Conservation (phyloP, 129 eudicot genomes). For the Flaveria bidentis region DNA sequence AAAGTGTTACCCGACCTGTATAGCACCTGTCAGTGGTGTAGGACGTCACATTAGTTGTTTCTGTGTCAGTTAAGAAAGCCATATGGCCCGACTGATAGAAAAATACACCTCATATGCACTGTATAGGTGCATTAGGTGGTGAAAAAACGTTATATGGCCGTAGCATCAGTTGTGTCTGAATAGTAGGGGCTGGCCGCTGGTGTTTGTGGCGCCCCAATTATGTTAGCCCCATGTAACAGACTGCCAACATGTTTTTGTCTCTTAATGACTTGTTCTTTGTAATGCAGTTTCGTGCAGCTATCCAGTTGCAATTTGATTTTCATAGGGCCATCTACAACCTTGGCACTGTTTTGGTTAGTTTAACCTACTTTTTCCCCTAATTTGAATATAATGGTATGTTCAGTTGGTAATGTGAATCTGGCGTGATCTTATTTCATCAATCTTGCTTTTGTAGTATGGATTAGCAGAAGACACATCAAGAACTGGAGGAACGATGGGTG, state of each 20-base stretch:
- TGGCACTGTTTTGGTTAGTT: conserved; percentile 93
- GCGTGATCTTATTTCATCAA: conserved; percentile 7
- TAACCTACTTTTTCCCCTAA: background rate
- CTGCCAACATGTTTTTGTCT: background rate
- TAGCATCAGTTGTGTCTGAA: no score
- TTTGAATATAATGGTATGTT: conserved; percentile 9
- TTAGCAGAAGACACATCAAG: conserved; percentile 96
- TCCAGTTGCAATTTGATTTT: conserved; percentile 91
- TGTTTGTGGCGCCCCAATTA: no score
- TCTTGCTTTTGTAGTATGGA: conserved; percentile 65
- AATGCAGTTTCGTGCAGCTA: conserved; percentile 91
- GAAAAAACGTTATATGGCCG: no score
- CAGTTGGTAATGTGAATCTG: background rate
- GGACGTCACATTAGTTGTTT: no score
- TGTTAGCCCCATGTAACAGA: background rate
- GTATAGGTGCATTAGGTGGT: no score
- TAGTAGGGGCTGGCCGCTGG: no score
- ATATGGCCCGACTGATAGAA: no score
- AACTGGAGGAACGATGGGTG: conserved; percentile 59
- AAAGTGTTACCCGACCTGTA: no score
- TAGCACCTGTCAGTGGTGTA: no score
- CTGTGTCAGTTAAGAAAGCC: no score
- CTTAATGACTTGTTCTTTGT: conserved; percentile 1
- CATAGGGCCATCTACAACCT: conserved; percentile 94
- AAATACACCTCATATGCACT: no score